Percentiles rank a stretch among this genome's conserved stretches.
These are phyloP conservation scores for Syncephalastrum contaminatum DNA, from an alignment of 371 early-diverging fungal species.

Conservation along the genomic window DNA sequence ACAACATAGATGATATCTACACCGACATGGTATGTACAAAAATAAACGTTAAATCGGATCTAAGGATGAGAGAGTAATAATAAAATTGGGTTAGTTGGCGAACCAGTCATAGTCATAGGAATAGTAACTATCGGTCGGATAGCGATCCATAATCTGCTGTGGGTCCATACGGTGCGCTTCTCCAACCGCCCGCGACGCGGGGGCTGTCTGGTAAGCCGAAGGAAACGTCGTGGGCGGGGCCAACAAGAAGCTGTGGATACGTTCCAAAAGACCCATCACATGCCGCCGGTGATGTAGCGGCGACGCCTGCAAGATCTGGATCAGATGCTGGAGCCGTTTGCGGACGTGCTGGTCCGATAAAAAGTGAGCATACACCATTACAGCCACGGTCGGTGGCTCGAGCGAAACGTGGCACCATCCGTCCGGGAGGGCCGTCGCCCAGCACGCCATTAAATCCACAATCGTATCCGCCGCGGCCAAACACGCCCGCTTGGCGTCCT, in stretches of 20 bases:
- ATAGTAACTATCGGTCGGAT: too few species aligned
- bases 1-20: too few species aligned
- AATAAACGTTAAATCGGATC: too few species aligned
- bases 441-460: constrained; percentile 33
- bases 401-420: constrained; percentile 47
- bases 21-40: too few species aligned
- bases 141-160: too few species aligned
- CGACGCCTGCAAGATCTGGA: constrained; percentile 17
- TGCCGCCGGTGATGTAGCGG: constrained; percentile 37
- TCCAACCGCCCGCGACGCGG: too few species aligned
- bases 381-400: constrained; percentile 35
- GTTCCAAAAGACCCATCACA: constrained; percentile 20
- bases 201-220: too few species aligned
- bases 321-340: constrained; percentile 20
- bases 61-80: too few species aligned
- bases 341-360: constrained; percentile 10
- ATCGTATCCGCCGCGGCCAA: constrained; percentile 29
- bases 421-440: constrained; percentile 26
- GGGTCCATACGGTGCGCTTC: too few species aligned
- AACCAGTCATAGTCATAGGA: too few species aligned
- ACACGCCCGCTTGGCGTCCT: constrained; percentile 21
- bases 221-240: too few species aligned
- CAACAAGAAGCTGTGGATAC: constrained; percentile 12
- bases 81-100: too few species aligned
- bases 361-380: constrained; percentile 24